phyloP scores from a whole-genome alignment of 192 early-diverging fungal genomes.

The Pilobolus umbonatus region DNA sequence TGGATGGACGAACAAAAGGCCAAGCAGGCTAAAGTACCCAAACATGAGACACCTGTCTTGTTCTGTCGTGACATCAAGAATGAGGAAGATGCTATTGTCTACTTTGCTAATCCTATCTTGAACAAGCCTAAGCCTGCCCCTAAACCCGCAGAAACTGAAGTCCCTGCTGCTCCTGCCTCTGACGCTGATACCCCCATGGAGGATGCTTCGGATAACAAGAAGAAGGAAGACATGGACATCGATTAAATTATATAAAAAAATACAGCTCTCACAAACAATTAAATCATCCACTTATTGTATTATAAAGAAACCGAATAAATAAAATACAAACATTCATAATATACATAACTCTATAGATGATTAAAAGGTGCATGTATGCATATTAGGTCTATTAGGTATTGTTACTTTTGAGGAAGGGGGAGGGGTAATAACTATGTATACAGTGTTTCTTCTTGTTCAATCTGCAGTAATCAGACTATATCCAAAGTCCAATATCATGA shows the following conservation, averaged over 20 bases:
- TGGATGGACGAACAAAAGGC: conserved; percentile 84
- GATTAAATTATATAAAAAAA: conserved; percentile 42
- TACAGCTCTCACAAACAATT: neutral
- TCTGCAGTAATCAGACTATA: conserved; percentile 2
- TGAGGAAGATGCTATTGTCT: conserved; percentile 67
- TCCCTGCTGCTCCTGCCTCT: conserved; percentile 33
- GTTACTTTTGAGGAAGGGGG: too few relatives aligned
- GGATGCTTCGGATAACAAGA: conserved; percentile 34
- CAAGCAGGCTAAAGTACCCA: conserved; percentile 69
- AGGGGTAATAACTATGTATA: too few relatives aligned
- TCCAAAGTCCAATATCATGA: conserved; percentile 40
- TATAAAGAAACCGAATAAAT: too few relatives aligned
- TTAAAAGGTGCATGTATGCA: too few relatives aligned
- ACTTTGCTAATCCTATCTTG: conserved; percentile 75
- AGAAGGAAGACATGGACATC: conserved; percentile 57
- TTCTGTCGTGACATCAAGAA: conserved; percentile 65
- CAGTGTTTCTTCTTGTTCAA: too few relatives aligned
- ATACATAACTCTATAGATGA: too few relatives aligned
- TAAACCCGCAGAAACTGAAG: conserved; percentile 51
- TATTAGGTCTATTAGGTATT: too few relatives aligned
- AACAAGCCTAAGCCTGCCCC: conserved; percentile 89
- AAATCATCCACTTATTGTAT: neutral
- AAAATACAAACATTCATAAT: too few relatives aligned
- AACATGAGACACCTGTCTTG: conserved; percentile 71
- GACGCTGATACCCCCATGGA: conserved; percentile 39